phyloP scores from a whole-genome alignment of 306 rosid species.

The Acacia acuminata region DNA sequence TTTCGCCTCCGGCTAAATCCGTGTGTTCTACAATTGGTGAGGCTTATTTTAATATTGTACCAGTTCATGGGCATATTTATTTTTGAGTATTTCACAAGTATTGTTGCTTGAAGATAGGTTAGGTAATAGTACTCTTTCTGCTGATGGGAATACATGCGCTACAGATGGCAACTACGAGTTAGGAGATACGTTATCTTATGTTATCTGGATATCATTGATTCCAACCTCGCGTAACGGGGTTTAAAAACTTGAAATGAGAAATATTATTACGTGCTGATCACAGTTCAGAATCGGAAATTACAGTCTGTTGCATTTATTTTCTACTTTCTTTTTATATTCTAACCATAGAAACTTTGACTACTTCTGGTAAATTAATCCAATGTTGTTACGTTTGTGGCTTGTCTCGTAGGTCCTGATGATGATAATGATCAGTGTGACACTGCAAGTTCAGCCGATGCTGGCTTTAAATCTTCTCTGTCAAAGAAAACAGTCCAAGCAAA shows the following conservation, averaged over 20 bases:
- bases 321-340: slow-evolving; percentile 3
- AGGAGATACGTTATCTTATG: neutral
- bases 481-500: slow-evolving; percentile 64
- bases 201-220: slow-evolving; percentile 9
- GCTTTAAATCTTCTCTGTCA: slow-evolving; percentile 47
- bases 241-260: neutral
- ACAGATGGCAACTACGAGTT: neutral
- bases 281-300: neutral
- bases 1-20: slow-evolving; percentile 47
- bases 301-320: neutral
- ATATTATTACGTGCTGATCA: neutral
- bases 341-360: neutral
- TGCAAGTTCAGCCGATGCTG: slow-evolving; percentile 42
- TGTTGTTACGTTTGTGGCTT: slow-evolving; percentile 24
- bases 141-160: slow-evolving; percentile 14
- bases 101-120: slow-evolving; percentile 5
- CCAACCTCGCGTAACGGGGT: slow-evolving; percentile 12
- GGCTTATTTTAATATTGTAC: slow-evolving; percentile 4
- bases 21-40: slow-evolving; percentile 59
- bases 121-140: neutral
- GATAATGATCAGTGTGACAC: slow-evolving; percentile 46
- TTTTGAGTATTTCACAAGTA: slow-evolving; percentile 10
- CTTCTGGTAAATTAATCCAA: slow-evolving; percentile 15
- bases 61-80: neutral
- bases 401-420: slow-evolving; percentile 50